Percentiles rank a stretch among this genome's conserved stretches.
Conservation (phyloP, 2,329 filamentous ascomycete species). For the Cladorrhinum sp. region DNA sequence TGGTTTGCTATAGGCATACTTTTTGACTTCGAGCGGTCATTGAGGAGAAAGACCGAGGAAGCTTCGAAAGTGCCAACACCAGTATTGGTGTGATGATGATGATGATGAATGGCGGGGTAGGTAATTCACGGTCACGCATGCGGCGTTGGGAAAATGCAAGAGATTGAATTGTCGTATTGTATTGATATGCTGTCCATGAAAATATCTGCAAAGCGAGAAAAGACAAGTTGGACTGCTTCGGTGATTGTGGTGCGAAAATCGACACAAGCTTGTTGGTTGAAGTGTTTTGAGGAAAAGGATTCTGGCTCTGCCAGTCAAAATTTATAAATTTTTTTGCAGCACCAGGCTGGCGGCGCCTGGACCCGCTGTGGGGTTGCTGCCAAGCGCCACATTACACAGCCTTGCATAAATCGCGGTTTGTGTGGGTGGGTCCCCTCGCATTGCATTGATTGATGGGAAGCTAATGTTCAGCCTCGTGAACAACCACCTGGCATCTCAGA, state of each 20-base stretch:
- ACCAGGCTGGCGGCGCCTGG: conserved; percentile 10
- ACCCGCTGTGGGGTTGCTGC: background rate
- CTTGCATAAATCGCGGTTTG: conserved; percentile 1
- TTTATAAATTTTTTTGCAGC: conserved; percentile 18
- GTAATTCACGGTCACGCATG: conserved; percentile 1
- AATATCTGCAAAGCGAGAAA: background rate
- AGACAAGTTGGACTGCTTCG: background rate
- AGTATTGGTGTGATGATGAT: background rate
- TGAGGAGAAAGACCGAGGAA: conserved; percentile 62
- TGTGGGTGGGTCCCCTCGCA: conserved; percentile 4
- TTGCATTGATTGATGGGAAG: background rate
- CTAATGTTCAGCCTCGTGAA: conserved; percentile 19
- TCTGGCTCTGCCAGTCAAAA: conserved; percentile 8
- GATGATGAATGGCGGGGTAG: background rate
- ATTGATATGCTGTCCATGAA: background rate
- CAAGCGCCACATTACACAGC: background rate
- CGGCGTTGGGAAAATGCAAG: background rate
- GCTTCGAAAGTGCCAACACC: conserved; percentile 82
- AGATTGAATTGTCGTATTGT: conserved; percentile 9
- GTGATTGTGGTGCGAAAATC: conserved; percentile 20
- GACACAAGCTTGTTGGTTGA: no score
- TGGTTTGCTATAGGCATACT: conserved; percentile 73
- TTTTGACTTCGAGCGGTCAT: conserved; percentile 83
- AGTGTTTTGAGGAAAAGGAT: background rate
- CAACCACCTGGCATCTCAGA: conserved; percentile 21